Evolutionary conservation across 331 rosid species (phyloP).

Genomic region (Quercus lobata): DNA sequence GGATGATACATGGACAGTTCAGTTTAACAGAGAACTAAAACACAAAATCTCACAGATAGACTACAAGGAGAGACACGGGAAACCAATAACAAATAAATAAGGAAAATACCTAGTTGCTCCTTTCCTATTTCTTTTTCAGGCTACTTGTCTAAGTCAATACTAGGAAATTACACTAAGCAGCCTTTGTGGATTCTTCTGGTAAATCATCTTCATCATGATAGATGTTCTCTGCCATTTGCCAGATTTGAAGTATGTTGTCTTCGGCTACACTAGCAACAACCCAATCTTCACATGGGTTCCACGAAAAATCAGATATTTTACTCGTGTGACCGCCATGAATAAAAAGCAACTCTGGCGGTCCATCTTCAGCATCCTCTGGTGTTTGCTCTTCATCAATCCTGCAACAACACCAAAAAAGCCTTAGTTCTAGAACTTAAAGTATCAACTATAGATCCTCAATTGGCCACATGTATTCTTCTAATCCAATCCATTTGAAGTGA

Average conservation of each 20-base stretch:
- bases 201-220: slow-evolving; percentile 97
- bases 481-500: too few species aligned
- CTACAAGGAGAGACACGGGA: neutral
- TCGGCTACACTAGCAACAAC: slow-evolving; percentile 95
- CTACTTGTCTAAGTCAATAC: neutral
- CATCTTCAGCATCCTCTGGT: slow-evolving; percentile 92
- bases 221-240: slow-evolving; percentile 99
- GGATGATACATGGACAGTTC: neutral
- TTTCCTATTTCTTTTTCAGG: neutral
- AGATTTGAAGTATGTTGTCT: slow-evolving; percentile 93
- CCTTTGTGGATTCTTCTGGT: slow-evolving; percentile 74
- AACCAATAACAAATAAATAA: neutral
- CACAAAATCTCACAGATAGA: neutral
- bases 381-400: slow-evolving; percentile 97
- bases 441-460: too few species aligned
- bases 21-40: neutral
- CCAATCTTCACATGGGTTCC: slow-evolving; percentile 99
- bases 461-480: too few species aligned
- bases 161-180: slow-evolving; percentile 36
- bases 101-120: neutral
- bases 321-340: slow-evolving; percentile 99
- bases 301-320: slow-evolving; percentile 94
- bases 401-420: slow-evolving; percentile 4
- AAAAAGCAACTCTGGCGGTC: slow-evolving; percentile 94
- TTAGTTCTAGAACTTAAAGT: too few species aligned